A percentile compares a stretch with the other conserved stretches of the same genome.
phyloP scores from a whole-genome alignment of 2,329 filamentous ascomycete species.

The Fusarium sp. region DNA sequence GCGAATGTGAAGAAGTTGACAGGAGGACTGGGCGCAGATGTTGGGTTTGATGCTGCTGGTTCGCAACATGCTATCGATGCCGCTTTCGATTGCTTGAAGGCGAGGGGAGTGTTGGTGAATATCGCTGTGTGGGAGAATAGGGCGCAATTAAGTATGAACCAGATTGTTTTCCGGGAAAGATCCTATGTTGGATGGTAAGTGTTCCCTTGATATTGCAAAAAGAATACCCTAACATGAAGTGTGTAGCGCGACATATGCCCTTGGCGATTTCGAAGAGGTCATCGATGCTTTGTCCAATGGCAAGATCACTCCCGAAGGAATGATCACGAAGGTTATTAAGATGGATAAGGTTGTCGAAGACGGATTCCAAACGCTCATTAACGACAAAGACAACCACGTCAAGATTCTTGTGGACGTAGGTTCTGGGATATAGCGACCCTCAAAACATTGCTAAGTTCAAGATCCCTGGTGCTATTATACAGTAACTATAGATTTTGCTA shows the following conservation, averaged over 20 bases:
- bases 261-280: constrained; percentile 23
- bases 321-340: constrained; percentile 32
- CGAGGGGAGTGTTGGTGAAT: constrained; percentile 7
- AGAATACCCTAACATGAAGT: not conserved
- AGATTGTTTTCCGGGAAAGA: constrained; percentile 24
- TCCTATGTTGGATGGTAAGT: constrained; percentile 27
- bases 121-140: constrained; percentile 30
- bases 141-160: constrained; percentile 25
- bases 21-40: not conserved
- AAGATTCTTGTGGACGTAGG: constrained; percentile 24
- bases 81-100: constrained; percentile 21
- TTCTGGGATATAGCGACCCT: not conserved
- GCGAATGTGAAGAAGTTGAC: constrained; percentile 20
- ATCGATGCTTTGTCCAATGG: constrained; percentile 22
- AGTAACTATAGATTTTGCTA: no score
- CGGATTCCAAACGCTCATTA: constrained; percentile 10
- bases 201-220: fast-evolving
- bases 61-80: constrained; percentile 17
- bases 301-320: constrained; percentile 4
- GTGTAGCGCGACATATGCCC: not conserved
- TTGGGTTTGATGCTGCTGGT: constrained; percentile 20
- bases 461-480: no score
- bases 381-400: constrained; percentile 27
- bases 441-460: no score
- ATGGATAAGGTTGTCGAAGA: constrained; percentile 28